A percentile compares a stretch with the other conserved stretches of the same genome.
Evolutionary conservation across 768 basidiomycete species (phyloP).

Genomic region (Chlorophyllum brunneum): DNA sequence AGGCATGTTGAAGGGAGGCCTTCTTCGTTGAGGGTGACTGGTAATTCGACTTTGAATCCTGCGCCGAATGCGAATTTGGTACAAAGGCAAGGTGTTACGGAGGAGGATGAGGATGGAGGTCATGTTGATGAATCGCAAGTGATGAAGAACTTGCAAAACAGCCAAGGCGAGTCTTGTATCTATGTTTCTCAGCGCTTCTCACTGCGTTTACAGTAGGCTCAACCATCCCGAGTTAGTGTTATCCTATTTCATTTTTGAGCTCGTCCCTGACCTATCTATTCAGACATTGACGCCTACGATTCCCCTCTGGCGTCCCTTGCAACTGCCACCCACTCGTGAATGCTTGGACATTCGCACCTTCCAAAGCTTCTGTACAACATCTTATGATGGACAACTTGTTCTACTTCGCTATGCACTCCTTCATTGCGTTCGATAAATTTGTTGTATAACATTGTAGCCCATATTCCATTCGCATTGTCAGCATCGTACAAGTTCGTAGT

Average conservation of each 20-base stretch:
- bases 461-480: too few species aligned
- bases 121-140: slow-evolving; percentile 20
- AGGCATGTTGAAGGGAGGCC: slow-evolving; percentile 53
- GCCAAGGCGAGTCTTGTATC: slow-evolving; percentile 5
- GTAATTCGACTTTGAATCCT: slow-evolving; percentile 4
- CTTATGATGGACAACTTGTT: too few species aligned
- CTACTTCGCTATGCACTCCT: too few species aligned
- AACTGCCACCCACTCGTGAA: not conserved
- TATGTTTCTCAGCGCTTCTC: not conserved
- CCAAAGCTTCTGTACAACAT: not conserved
- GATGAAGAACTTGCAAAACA: slow-evolving; percentile 12
- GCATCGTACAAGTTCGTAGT: too few species aligned
- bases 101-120: slow-evolving; percentile 16
- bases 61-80: slow-evolving; percentile 11
- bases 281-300: slow-evolving; percentile 7
- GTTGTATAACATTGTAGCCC: too few species aligned
- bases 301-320: slow-evolving; percentile 2
- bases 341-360: not conserved
- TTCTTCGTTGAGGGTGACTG: slow-evolving; percentile 21
- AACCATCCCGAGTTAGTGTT: slow-evolving; percentile 8
- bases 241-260: not conserved
- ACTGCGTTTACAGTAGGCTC: not conserved
- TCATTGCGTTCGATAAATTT: too few species aligned
- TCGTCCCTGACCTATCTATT: not conserved
- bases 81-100: slow-evolving; percentile 18